A percentile compares a stretch with the other conserved stretches of the same genome.
Conservation (phyloP, 371 early-diverging fungal genomes). For the Mortierella sp. region DNA sequence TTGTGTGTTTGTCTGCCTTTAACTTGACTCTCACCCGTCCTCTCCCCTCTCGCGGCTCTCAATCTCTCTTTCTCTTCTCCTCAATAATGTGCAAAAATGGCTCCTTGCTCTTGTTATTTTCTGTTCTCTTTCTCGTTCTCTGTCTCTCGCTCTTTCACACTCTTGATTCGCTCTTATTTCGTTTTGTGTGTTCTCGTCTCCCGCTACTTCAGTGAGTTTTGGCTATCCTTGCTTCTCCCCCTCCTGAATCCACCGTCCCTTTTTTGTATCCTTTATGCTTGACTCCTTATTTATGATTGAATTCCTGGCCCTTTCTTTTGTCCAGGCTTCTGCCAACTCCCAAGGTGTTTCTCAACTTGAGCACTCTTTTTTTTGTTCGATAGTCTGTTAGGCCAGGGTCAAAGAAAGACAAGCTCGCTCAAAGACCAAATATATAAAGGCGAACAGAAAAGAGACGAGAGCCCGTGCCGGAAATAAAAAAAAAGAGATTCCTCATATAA, state of each 20-base stretch:
- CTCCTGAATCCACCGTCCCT: conserved; percentile 41
- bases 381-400: conserved; percentile 11
- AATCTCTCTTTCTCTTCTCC: conserved; percentile 34
- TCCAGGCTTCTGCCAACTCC: background rate
- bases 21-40: background rate
- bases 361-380: conserved; percentile 8
- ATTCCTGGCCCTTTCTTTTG: background rate
- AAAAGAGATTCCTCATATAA: conserved; percentile 14
- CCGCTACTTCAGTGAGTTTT: conserved; percentile 38
- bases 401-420: conserved; percentile 3
- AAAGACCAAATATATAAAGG: conserved; percentile 23
- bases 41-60: conserved; percentile 37
- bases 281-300: background rate
- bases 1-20: conserved; percentile 6
- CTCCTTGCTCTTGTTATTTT: conserved; percentile 51
- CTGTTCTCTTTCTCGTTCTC: background rate
- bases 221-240: conserved; percentile 6
- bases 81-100: conserved; percentile 32
- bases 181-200: background rate
- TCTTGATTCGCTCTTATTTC: background rate
- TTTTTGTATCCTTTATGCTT: conserved; percentile 18
- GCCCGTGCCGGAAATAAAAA: conserved; percentile 38
- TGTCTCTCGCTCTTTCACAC: background rate
- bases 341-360: background rate
- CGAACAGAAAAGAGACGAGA: conserved; percentile 7